These are phyloP conservation scores for Liquidambar formosana DNA, from an alignment of 164 flowering plant species.

Conservation along the genomic window DNA sequence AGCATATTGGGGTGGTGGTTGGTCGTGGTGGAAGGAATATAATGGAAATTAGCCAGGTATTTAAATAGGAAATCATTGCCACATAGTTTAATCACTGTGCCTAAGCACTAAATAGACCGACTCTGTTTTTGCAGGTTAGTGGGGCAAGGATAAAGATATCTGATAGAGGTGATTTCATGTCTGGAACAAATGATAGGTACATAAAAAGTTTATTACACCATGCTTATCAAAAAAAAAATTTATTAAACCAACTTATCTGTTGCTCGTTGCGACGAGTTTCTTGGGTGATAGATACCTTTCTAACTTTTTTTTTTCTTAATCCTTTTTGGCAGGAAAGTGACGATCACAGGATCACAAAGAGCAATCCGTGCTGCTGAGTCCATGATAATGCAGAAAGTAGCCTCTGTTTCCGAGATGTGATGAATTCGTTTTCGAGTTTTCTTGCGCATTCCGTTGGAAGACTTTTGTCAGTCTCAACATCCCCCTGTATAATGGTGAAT, in stretches of 20 bases:
- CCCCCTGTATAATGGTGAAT: conserved; percentile 2
- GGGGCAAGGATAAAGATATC: conserved; percentile 97
- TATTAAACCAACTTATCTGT: not conserved
- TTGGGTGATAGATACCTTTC: conserved; percentile 2
- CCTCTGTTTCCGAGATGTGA: conserved; percentile 70
- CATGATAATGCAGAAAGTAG: conserved; percentile 80
- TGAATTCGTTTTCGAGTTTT: conserved; percentile 13
- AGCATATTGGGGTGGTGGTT: conserved; percentile 87
- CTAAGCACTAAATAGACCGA: not conserved
- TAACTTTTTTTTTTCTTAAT: not conserved
- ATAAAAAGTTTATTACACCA: no score
- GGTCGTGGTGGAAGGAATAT: conserved; percentile 95
- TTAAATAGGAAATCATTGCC: not conserved
- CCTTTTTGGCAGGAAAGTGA: conserved; percentile 77
- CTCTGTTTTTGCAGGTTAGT: conserved; percentile 58
- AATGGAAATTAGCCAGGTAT: conserved; percentile 87
- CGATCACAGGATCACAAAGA: conserved; percentile 87
- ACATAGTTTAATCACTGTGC: conserved; percentile 2
- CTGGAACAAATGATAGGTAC: conserved; percentile 92
- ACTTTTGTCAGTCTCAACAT: conserved; percentile 9
- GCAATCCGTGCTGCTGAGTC: conserved; percentile 78
- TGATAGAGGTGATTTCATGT: conserved; percentile 91
- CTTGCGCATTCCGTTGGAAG: conserved; percentile 9
- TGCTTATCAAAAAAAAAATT: not conserved
- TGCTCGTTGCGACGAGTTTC: not conserved